Evolutionary conservation across 1,284 basidiomycete species (phyloP).

Genomic region (Sparassis latifolia): DNA sequence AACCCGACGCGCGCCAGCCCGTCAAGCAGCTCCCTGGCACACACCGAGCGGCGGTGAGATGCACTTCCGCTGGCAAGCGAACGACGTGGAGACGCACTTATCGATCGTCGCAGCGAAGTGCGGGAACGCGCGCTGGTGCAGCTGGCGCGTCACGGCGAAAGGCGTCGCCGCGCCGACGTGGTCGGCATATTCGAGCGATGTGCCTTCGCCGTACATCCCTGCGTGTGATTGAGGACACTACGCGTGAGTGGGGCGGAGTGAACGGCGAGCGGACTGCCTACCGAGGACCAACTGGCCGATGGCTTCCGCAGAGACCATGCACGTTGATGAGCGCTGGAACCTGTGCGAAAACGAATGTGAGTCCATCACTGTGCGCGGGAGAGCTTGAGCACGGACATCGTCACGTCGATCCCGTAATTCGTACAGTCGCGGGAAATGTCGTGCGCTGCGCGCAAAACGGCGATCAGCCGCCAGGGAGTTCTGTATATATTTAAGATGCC

Average conservation of each 20-base stretch:
- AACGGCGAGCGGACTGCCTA: background rate
- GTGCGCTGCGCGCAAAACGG: conserved; percentile 1
- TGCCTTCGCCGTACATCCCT: background rate
- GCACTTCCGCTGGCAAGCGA: background rate
- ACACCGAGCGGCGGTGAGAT: background rate
- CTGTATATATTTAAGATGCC: conserved; percentile 5
- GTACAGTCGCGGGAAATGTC: conserved; percentile 3
- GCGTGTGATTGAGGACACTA: background rate
- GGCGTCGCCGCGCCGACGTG: conserved; percentile 10
- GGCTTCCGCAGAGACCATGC: conserved; percentile 29
- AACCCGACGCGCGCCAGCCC: conserved; percentile 40
- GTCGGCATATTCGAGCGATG: conserved; percentile 1
- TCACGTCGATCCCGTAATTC: background rate
- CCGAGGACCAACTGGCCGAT: background rate
- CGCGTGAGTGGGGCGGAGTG: background rate
- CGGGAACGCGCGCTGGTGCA: conserved; percentile 40
- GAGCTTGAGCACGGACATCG: conserved; percentile 23
- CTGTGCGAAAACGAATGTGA: background rate
- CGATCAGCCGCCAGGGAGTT: conserved; percentile 4
- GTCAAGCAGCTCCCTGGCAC: conserved; percentile 27
- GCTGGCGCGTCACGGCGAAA: conserved; percentile 20
- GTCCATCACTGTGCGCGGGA: background rate
- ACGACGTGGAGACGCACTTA: background rate
- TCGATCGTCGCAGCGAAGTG: conserved; percentile 49
- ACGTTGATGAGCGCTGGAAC: background rate